A percentile compares a stretch with the other conserved stretches of the same genome.
Evolutionary conservation across 495 filamentous ascomycete genomes (phyloP).

Genomic region (Neurospora discreta): DNA sequence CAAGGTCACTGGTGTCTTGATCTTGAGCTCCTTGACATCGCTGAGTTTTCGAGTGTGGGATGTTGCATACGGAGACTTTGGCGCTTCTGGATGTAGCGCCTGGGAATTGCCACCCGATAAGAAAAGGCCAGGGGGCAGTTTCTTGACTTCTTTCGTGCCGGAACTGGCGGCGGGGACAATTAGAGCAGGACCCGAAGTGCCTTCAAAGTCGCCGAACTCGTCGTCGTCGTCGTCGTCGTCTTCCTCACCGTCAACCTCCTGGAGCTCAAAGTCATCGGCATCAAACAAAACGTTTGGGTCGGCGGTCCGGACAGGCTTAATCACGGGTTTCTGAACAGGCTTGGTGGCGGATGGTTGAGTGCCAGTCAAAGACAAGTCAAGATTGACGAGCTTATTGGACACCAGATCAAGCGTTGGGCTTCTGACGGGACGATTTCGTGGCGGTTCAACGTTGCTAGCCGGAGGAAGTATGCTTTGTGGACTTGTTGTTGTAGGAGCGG

Average conservation of each 20-base stretch:
- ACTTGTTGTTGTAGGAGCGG: constrained; percentile 12
- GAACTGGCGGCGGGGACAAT: neutral
- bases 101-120: constrained; percentile 11
- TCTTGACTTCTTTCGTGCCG: constrained; percentile 10
- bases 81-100: constrained; percentile 29
- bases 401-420: constrained; percentile 35
- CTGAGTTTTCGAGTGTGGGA: constrained; percentile 32
- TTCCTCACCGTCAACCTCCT: constrained; percentile 9
- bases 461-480: constrained; percentile 1
- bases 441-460: constrained; percentile 1
- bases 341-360: constrained; percentile 9
- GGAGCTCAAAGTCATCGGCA: constrained; percentile 35
- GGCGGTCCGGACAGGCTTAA: constrained; percentile 9
- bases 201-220: constrained; percentile 42
- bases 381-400: constrained; percentile 31
- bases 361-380: constrained; percentile 9
- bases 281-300: constrained; percentile 39
- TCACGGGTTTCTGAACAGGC: constrained; percentile 8
- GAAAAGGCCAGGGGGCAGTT: constrained; percentile 19
- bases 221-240: constrained; percentile 36
- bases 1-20: constrained; percentile 28
- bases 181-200: constrained; percentile 2
- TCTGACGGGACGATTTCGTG: constrained; percentile 22
- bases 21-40: constrained; percentile 24
- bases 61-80: constrained; percentile 22